Conservation (phyloP, 768 basidiomycete genomes). For the Lentinula lateritia region DNA sequence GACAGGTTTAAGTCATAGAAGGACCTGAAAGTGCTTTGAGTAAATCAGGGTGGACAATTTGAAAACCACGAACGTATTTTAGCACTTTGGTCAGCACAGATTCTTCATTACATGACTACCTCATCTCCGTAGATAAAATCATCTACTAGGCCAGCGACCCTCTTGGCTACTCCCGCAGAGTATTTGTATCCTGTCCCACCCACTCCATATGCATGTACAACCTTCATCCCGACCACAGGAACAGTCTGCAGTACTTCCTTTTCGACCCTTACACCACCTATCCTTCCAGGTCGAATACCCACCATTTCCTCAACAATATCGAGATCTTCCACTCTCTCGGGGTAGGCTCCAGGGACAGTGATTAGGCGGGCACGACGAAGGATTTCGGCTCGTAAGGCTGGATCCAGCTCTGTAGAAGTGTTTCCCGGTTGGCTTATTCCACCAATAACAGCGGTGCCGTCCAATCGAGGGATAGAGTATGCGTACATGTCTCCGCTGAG, state of each 20-base stretch:
- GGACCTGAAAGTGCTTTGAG: too few species aligned
- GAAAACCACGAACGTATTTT: neutral
- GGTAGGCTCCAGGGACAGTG: neutral
- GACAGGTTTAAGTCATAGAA: too few species aligned
- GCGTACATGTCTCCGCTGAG: conserved; percentile 1
- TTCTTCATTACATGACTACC: neutral
- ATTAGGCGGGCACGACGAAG: neutral
- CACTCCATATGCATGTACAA: conserved; percentile 8
- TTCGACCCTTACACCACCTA: conserved; percentile 3
- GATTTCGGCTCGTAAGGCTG: neutral
- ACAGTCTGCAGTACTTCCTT: neutral
- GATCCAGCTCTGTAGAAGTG: neutral
- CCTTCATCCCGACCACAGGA: neutral
- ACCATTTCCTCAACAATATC: conserved; percentile 2
- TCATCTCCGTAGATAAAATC: conserved; percentile 2
- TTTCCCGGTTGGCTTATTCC: conserved; percentile 4
- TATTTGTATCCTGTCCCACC: conserved; percentile 7
- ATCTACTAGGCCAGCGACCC: neutral
- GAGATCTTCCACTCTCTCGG: conserved; percentile 5
- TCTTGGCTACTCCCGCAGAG: conserved; percentile 4
- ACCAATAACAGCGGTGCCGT: conserved; percentile 4
- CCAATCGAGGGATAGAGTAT: conserved; percentile 3
- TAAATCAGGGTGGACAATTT: too few species aligned
- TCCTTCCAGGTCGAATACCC: conserved; percentile 3
- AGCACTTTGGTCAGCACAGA: too few species aligned